These are phyloP conservation scores for Aspergillus ibericus DNA, from an alignment of 2,329 filamentous ascomycete species.

Conservation along the genomic window DNA sequence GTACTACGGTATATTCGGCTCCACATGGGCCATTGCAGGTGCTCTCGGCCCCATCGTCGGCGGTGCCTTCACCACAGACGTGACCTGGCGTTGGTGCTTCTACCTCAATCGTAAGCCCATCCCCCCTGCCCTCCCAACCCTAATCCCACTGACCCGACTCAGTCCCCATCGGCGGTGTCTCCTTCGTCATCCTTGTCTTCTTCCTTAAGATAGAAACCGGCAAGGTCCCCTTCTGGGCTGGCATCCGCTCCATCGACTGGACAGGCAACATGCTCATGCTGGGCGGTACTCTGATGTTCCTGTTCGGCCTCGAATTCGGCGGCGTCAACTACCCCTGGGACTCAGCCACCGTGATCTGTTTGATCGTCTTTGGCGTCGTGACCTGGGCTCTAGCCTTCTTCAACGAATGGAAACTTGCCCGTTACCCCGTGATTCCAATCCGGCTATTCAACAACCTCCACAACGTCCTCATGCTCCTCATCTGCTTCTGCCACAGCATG, in stretches of 20 bases:
- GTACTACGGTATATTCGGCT: conserved; percentile 63
- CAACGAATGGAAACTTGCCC: conserved; percentile 71
- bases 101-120: conserved; percentile 54
- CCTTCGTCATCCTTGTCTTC: conserved; percentile 59
- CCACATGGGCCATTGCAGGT: conserved; percentile 62
- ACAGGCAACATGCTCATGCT: conserved; percentile 64
- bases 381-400: conserved; percentile 66
- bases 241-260: conserved; percentile 65
- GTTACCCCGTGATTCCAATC: conserved; percentile 75
- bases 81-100: conserved; percentile 62
- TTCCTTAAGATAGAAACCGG: conserved; percentile 63
- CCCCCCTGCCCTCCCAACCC: no score
- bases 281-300: conserved; percentile 78
- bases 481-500: conserved; percentile 72
- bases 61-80: conserved; percentile 60
- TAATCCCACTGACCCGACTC: conserved; percentile 7
- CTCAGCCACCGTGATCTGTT: conserved; percentile 71
- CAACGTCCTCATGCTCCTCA: conserved; percentile 64
- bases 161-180: conserved; percentile 61
- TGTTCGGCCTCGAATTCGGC: conserved; percentile 83
- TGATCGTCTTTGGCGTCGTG: conserved; percentile 71
- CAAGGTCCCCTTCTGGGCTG: conserved; percentile 57
- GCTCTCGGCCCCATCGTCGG: conserved; percentile 63
- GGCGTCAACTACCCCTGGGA: conserved; percentile 74
- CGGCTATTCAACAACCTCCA: conserved; percentile 66